Percentiles rank a stretch among this genome's conserved stretches.
phyloP scores from a whole-genome alignment of 2,329 filamentous ascomycete genomes.

The Trichoderma sp. region DNA sequence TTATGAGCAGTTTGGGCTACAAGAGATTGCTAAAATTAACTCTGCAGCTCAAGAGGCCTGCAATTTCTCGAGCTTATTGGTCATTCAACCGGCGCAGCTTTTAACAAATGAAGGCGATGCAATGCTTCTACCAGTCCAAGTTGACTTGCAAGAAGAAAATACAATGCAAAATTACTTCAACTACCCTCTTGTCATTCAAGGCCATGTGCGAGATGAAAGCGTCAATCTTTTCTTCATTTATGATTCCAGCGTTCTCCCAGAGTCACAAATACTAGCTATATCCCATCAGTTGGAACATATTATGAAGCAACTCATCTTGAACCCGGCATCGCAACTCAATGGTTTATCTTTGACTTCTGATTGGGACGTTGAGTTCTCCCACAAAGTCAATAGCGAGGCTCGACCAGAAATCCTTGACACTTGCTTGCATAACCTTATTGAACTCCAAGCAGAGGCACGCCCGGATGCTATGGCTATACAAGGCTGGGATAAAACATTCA shows the following conservation, averaged over 20 bases:
- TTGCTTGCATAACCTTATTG: not conserved
- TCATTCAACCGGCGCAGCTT: not conserved
- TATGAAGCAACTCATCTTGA: not conserved
- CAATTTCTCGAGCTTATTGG: not conserved
- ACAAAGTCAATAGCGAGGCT: not conserved
- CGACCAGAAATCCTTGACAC: not conserved
- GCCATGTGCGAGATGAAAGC: not conserved
- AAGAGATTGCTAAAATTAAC: not conserved
- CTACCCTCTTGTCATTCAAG: not conserved
- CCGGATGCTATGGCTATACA: not conserved
- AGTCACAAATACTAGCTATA: not conserved
- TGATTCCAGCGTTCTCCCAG: not conserved
- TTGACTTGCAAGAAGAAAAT: not conserved
- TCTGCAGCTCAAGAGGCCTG: not conserved
- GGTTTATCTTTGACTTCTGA: not conserved
- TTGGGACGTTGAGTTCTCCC: not conserved
- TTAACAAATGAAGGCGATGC: not conserved
- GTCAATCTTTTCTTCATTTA: slow-evolving; percentile 1
- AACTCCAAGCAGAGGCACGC: not conserved
- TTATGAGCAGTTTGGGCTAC: slow-evolving; percentile 25
- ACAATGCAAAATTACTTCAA: not conserved
- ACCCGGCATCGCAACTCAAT: not conserved
- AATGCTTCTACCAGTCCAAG: not conserved
- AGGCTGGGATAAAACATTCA: not conserved
- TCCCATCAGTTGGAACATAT: slow-evolving; percentile 5